These are phyloP conservation scores for Trapa incisa DNA, from an alignment of 345 rosid species.

Conservation along the genomic window DNA sequence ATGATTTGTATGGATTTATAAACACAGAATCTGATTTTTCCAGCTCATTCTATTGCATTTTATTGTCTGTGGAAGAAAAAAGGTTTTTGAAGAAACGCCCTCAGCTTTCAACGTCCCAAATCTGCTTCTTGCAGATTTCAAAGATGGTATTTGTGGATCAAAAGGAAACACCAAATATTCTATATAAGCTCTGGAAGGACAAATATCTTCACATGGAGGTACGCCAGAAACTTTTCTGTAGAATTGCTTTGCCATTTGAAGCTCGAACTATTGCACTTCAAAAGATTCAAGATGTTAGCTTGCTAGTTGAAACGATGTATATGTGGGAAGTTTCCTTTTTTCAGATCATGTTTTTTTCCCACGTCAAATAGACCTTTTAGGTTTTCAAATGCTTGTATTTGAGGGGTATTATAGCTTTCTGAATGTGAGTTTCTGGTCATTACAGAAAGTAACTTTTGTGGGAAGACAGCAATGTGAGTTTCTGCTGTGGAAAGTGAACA, in stretches of 20 bases:
- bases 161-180: slow-evolving; percentile 47
- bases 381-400: neutral
- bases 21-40: neutral
- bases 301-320: neutral
- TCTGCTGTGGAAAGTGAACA: slow-evolving; percentile 70
- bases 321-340: neutral
- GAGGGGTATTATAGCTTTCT: neutral
- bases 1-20: neutral
- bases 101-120: neutral
- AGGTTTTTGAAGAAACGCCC: neutral
- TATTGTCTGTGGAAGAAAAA: neutral
- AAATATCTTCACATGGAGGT: slow-evolving; percentile 83
- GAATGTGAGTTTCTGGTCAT: neutral
- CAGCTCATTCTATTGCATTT: neutral
- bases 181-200: slow-evolving; percentile 73
- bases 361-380: neutral
- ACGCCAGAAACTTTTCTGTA: slow-evolving; percentile 1
- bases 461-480: slow-evolving; percentile 24
- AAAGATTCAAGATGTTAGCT: neutral
- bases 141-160: slow-evolving; percentile 51
- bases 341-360: neutral
- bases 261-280: neutral
- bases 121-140: slow-evolving; percentile 38
- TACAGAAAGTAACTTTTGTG: slow-evolving; percentile 46
- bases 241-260: neutral